These are phyloP conservation scores for Trametes punicea DNA, from an alignment of 768 basidiomycete species.

Conservation along the genomic window DNA sequence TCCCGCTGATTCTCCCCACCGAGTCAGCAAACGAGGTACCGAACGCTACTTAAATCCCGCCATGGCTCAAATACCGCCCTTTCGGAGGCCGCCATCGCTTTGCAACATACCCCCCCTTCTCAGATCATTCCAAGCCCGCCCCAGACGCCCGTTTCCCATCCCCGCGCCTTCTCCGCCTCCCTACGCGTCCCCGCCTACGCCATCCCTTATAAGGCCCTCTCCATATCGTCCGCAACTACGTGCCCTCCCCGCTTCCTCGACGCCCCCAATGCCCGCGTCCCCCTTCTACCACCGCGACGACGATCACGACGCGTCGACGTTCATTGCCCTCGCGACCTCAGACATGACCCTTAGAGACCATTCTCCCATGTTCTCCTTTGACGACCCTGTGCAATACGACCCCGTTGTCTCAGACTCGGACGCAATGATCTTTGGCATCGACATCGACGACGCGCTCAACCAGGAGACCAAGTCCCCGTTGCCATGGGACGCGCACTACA, in stretches of 20 bases:
- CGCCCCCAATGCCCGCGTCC: constrained; percentile 28
- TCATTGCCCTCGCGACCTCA: constrained; percentile 28
- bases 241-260: constrained; percentile 21
- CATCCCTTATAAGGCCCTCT: constrained; percentile 37
- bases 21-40: constrained; percentile 43
- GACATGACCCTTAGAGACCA: constrained; percentile 29
- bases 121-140: constrained; percentile 33
- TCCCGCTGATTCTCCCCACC: constrained; percentile 33
- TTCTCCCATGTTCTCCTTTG: constrained; percentile 29
- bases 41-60: constrained; percentile 25
- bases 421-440: constrained; percentile 58
- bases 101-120: constrained; percentile 43
- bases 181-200: constrained; percentile 30
- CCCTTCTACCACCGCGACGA: constrained; percentile 30
- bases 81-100: constrained; percentile 32
- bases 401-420: constrained; percentile 40
- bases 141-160: constrained; percentile 21
- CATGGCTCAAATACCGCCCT: constrained; percentile 30
- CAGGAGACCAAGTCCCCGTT: constrained; percentile 28
- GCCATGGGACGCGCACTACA: constrained; percentile 40
- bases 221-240: constrained; percentile 21
- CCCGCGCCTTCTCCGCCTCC: constrained; percentile 22
- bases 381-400: constrained; percentile 32
- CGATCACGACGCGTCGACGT: constrained; percentile 42
- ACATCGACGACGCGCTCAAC: constrained; percentile 46